Evolutionary conservation across 169 alveolate species (phyloP).

Genomic region (Plasmodium knowlesi): DNA sequence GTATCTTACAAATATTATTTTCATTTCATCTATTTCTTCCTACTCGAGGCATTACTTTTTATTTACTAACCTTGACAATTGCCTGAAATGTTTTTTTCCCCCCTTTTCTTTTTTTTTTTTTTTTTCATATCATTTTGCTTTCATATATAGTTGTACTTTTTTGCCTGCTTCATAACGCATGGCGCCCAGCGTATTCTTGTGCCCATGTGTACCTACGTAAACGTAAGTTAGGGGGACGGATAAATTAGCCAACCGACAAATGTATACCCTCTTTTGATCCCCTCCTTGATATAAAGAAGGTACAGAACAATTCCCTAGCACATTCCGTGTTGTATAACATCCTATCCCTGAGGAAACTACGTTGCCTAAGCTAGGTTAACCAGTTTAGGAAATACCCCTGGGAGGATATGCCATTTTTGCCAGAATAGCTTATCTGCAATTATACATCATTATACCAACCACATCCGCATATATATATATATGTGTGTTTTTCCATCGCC

Average conservation of each 20-base stretch:
- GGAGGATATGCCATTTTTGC: neutral
- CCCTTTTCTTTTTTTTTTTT: neutral
- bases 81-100: neutral
- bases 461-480: neutral
- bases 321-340: neutral
- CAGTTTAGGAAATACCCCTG: neutral
- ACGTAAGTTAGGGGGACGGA: neutral
- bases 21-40: neutral
- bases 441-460: neutral
- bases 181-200: neutral
- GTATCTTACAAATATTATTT: neutral
- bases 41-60: neutral
- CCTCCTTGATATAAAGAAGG: neutral
- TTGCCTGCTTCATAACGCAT: neutral
- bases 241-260: neutral
- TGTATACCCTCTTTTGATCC: neutral
- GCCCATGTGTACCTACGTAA: neutral
- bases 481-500: neutral
- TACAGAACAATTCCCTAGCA: neutral
- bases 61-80: neutral
- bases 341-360: neutral
- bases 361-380: neutral
- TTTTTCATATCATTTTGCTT: neutral
- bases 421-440: neutral
- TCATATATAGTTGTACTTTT: neutral